These are phyloP conservation scores for Hanseniaspora uvarum DNA, from an alignment of 1,139 yeast species.

Conservation along the genomic window DNA sequence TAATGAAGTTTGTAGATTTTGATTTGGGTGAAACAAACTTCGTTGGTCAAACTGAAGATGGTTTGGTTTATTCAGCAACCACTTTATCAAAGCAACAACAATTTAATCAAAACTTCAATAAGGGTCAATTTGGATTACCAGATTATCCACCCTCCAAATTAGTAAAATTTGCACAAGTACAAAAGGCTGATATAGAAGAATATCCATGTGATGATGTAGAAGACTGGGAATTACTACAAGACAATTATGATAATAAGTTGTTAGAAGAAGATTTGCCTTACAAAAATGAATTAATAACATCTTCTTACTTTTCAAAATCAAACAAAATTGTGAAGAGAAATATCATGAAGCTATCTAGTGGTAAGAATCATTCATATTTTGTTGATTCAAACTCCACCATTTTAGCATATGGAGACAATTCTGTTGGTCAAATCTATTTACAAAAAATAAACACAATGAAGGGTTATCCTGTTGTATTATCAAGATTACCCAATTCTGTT, in stretches of 20 bases:
- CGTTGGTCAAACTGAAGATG: conserved; percentile 46
- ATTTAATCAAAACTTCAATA: conserved; percentile 33
- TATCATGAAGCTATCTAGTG: conserved; percentile 57
- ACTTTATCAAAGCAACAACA: conserved; percentile 36
- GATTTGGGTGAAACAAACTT: conserved; percentile 60
- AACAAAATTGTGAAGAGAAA: conserved; percentile 35
- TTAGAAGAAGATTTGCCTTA: conserved; percentile 16
- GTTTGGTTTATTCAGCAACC: conserved; percentile 54
- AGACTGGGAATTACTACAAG: conserved; percentile 30
- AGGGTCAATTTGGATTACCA: conserved; percentile 81
- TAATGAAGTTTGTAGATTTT: conserved; percentile 36
- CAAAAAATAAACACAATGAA: conserved; percentile 38
- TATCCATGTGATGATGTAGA: conserved; percentile 34
- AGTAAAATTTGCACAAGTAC: neutral
- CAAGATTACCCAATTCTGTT: conserved; percentile 32
- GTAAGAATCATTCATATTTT: conserved; percentile 62
- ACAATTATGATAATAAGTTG: conserved; percentile 21
- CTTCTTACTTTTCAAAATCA: conserved; percentile 16
- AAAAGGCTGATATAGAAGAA: conserved; percentile 33
- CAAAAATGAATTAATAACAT: conserved; percentile 28
- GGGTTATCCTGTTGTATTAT: conserved; percentile 30
- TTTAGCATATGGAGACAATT: conserved; percentile 79
- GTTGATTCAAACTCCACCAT: conserved; percentile 52
- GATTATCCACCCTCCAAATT: conserved; percentile 15
- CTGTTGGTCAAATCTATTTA: conserved; percentile 69